Evolutionary conservation across 2,329 filamentous ascomycete genomes (phyloP).

Genomic region (Penicillium sp.): DNA sequence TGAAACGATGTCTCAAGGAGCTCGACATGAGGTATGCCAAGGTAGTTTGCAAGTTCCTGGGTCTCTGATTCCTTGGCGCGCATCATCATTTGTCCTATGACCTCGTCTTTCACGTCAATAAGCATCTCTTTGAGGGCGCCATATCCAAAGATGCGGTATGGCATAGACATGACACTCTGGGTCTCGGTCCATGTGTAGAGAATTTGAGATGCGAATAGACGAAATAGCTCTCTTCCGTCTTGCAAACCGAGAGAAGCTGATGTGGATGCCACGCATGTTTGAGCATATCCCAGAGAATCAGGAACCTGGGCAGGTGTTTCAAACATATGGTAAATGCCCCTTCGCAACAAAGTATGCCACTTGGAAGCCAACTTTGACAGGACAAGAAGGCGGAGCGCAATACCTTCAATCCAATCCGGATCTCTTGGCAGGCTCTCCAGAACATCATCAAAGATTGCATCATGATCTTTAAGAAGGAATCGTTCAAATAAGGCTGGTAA

Average conservation of each 20-base stretch:
- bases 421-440: conserved; percentile 76
- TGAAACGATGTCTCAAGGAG: conserved; percentile 71
- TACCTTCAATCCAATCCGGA: conserved; percentile 72
- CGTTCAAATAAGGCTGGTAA: conserved; percentile 76
- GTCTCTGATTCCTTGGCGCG: conserved; percentile 68
- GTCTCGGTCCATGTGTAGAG: conserved; percentile 85
- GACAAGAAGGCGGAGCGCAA: conserved; percentile 77
- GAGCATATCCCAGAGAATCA: conserved; percentile 68
- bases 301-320: conserved; percentile 78
- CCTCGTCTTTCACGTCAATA: conserved; percentile 70
- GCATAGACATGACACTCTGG: conserved; percentile 69
- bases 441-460: conserved; percentile 81
- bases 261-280: conserved; percentile 68
- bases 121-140: conserved; percentile 67
- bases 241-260: conserved; percentile 65
- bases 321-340: conserved; percentile 91
- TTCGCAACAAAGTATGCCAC: conserved; percentile 84
- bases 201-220: conserved; percentile 82
- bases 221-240: conserved; percentile 71
- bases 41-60: conserved; percentile 58
- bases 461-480: conserved; percentile 80
- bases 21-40: conserved; percentile 57
- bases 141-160: conserved; percentile 85
- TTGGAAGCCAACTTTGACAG: conserved; percentile 74
- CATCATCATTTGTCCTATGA: conserved; percentile 80